phyloP scores from a whole-genome alignment of 192 early-diverging fungal species.

The Coemansia sp. region DNA sequence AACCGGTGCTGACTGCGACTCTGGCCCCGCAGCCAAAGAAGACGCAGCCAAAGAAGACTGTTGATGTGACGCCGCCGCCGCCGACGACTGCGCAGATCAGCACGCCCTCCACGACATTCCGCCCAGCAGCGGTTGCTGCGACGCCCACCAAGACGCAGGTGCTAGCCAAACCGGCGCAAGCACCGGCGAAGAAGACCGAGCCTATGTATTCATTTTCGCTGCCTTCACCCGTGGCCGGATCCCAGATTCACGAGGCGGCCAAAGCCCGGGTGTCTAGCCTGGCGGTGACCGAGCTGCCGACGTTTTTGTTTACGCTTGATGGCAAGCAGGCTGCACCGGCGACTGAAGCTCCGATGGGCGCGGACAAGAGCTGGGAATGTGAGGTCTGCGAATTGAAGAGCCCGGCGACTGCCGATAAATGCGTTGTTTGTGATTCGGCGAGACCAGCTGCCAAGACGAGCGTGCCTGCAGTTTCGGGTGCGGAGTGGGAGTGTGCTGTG shows the following conservation, averaged over 20 bases:
- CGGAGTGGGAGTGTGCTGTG: not conserved
- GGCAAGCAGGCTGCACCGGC: not conserved
- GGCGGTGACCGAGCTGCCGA: conserved; percentile 11
- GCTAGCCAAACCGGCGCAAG: too few relatives aligned
- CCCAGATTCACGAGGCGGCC: not conserved
- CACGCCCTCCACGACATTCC: conserved; percentile 1
- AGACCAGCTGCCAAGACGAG: conserved; percentile 3
- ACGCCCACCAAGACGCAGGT: not conserved
- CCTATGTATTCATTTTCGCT: conserved; percentile 9
- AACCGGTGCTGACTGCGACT: not conserved
- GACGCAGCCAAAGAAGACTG: not conserved
- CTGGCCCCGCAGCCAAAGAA: not conserved
- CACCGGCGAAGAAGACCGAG: not conserved
- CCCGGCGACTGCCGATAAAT: conserved; percentile 7
- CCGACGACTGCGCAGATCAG: conserved; percentile 15
- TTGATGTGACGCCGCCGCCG: conserved; percentile 9
- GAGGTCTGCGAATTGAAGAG: conserved; percentile 24
- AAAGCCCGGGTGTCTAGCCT: conserved; percentile 7
- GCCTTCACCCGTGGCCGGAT: not conserved
- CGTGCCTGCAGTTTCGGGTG: not conserved
- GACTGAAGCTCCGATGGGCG: not conserved
- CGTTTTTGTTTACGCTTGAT: conserved; percentile 11
- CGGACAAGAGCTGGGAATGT: conserved; percentile 8
- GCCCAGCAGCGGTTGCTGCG: not conserved
- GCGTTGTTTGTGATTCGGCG: conserved; percentile 24